Evolutionary conservation across 768 basidiomycete species (phyloP).

Genomic region (Tremella fuciformis): DNA sequence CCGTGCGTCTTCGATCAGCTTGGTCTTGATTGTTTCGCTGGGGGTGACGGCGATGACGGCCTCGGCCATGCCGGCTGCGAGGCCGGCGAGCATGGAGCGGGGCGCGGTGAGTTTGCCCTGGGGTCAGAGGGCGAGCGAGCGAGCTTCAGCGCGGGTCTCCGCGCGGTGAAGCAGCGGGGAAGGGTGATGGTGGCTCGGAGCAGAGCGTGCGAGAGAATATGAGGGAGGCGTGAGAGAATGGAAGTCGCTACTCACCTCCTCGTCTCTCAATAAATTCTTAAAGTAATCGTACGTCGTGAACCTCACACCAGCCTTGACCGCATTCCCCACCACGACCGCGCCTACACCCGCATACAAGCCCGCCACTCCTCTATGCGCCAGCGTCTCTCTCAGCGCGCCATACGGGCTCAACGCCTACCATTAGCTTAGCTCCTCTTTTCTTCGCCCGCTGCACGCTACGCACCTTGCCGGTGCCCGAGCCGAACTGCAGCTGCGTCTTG

Average conservation of each 20-base stretch:
- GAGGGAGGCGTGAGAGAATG: background rate
- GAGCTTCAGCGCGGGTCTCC: background rate
- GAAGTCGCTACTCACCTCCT: conserved; percentile 60
- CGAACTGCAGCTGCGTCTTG: conserved; percentile 89
- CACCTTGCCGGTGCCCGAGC: conserved; percentile 52
- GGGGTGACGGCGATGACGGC: conserved; percentile 89
- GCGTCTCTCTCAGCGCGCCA: conserved; percentile 69
- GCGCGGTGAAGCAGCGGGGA: background rate
- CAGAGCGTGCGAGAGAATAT: too few species aligned
- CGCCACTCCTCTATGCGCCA: conserved; percentile 68
- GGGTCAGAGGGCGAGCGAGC: background rate
- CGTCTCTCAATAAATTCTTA: conserved; percentile 76
- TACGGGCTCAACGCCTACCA: conserved; percentile 66
- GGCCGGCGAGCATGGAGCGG: conserved; percentile 56
- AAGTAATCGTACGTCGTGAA: conserved; percentile 94
- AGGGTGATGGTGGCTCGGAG: background rate
- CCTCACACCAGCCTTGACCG: conserved; percentile 89
- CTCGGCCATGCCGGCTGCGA: conserved; percentile 76
- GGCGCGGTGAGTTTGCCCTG: conserved; percentile 86
- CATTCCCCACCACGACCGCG: conserved; percentile 86
- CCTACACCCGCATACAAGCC: conserved; percentile 93
- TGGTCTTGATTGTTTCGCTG: conserved; percentile 97
- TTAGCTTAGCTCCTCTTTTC: background rate
- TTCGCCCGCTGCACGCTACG: background rate
- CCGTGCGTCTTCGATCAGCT: conserved; percentile 91